phyloP scores from a whole-genome alignment of 2,329 filamentous ascomycete species.

The Parafenestella ontariensis region DNA sequence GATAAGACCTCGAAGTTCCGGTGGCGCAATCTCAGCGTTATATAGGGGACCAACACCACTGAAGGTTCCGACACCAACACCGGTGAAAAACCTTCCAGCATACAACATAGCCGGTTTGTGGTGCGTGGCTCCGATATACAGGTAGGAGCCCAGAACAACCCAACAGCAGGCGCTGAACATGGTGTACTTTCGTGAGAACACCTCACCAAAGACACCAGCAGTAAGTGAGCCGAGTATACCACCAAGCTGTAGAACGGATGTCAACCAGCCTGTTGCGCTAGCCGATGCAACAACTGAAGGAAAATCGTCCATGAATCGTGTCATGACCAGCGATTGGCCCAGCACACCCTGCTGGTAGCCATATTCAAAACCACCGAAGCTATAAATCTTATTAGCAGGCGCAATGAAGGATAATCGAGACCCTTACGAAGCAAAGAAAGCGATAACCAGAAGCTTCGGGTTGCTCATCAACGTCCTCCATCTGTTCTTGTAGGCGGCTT shows the following conservation, averaged over 20 bases:
- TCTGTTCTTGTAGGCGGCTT: slow-evolving; percentile 37
- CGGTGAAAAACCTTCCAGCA: slow-evolving; percentile 59
- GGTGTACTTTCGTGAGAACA: slow-evolving; percentile 60
- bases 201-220: slow-evolving; percentile 57
- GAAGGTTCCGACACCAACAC: slow-evolving; percentile 58
- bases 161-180: slow-evolving; percentile 60
- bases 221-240: slow-evolving; percentile 59
- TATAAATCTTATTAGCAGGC: slow-evolving; percentile 18
- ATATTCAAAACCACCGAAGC: slow-evolving; percentile 61
- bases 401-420: not conserved
- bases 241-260: slow-evolving; percentile 59
- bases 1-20: slow-evolving; percentile 36
- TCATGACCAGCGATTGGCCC: slow-evolving; percentile 62
- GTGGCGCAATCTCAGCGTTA: slow-evolving; percentile 50
- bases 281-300: slow-evolving; percentile 57
- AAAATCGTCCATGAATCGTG: slow-evolving; percentile 58
- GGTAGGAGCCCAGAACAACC: slow-evolving; percentile 49
- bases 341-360: slow-evolving; percentile 64
- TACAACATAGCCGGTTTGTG: slow-evolving; percentile 54
- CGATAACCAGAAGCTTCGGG: slow-evolving; percentile 38
- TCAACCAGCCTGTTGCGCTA: slow-evolving; percentile 60
- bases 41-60: slow-evolving; percentile 57
- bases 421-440: slow-evolving; percentile 41
- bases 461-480: slow-evolving; percentile 36
- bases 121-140: slow-evolving; percentile 54